Percentiles rank a stretch among this genome's conserved stretches.
These are phyloP conservation scores for Mucor plumbeus DNA, from an alignment of 371 early-diverging fungal species.

Conservation along the genomic window DNA sequence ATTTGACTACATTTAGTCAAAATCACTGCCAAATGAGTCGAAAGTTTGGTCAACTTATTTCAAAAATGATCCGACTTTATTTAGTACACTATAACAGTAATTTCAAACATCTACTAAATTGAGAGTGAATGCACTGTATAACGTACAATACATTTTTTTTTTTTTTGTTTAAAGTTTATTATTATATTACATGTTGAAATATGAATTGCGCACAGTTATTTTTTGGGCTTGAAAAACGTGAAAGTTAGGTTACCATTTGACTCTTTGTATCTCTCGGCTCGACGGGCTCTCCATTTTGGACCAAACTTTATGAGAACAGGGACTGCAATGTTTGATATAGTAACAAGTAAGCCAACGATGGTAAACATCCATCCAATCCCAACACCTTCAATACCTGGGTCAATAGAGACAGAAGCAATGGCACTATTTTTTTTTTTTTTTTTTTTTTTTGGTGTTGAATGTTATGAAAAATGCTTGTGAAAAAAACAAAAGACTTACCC, in stretches of 20 bases:
- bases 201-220: neutral
- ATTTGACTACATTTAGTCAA: no score
- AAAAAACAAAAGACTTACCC: conserved; percentile 25
- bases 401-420: conserved; percentile 23
- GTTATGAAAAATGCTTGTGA: neutral
- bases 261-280: conserved; percentile 14
- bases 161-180: neutral
- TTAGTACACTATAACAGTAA: no score
- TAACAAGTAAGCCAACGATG: conserved; percentile 17
- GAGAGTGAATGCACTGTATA: no score
- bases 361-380: conserved; percentile 36
- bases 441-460: neutral
- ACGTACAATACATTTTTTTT: neutral
- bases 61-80: no score
- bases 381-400: conserved; percentile 32
- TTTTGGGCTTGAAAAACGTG: conserved; percentile 1
- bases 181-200: no score
- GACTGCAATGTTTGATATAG: conserved; percentile 15
- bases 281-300: conserved; percentile 25
- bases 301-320: conserved; percentile 29
- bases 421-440: no score
- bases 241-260: neutral
- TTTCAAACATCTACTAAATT: no score
- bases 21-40: no score
- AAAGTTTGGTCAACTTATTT: no score